A percentile compares a stretch with the other conserved stretches of the same genome.
phyloP scores from a whole-genome alignment of 108 stramenopile species.

The Skeletonema costatum region DNA sequence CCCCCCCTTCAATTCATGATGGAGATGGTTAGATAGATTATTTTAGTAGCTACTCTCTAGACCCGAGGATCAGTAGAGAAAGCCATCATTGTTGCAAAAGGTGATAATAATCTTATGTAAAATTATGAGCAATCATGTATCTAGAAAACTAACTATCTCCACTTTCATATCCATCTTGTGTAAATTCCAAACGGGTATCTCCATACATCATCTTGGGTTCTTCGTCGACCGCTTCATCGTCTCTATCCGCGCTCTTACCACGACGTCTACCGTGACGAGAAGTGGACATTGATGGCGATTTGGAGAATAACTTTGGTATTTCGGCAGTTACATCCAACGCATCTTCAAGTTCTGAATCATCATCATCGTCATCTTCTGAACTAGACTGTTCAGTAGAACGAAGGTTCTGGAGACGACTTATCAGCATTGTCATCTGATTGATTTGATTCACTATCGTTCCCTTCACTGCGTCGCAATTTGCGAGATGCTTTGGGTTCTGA shows the following conservation, averaged over 20 bases:
- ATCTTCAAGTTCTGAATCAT: slow-evolving; percentile 27
- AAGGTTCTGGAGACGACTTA: background rate
- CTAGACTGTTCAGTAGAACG: background rate
- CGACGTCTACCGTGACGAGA: slow-evolving; percentile 16
- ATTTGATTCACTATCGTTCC: background rate
- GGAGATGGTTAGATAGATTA: too few species aligned
- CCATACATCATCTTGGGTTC: slow-evolving; percentile 55
- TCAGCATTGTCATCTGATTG: slow-evolving; percentile 7
- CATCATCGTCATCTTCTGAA: slow-evolving; percentile 4
- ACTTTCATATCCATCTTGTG: slow-evolving; percentile 32
- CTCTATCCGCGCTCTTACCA: background rate
- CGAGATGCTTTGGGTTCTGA: background rate
- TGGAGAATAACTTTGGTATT: slow-evolving; percentile 35
- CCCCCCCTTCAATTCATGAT: too few species aligned
- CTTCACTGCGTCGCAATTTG: background rate
- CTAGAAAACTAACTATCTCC: background rate
- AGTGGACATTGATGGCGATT: slow-evolving; percentile 28
- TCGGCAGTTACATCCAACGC: slow-evolving; percentile 45
- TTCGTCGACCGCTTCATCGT: slow-evolving; percentile 19
- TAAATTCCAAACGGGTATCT: slow-evolving; percentile 38
- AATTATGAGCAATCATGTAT: background rate
- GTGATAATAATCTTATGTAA: background rate
- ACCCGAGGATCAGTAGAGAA: too few species aligned
- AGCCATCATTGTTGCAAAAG: background rate
- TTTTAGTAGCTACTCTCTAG: too few species aligned